phyloP scores from a whole-genome alignment of 805 yeast species.

The Cyberlindnera japonica region DNA sequence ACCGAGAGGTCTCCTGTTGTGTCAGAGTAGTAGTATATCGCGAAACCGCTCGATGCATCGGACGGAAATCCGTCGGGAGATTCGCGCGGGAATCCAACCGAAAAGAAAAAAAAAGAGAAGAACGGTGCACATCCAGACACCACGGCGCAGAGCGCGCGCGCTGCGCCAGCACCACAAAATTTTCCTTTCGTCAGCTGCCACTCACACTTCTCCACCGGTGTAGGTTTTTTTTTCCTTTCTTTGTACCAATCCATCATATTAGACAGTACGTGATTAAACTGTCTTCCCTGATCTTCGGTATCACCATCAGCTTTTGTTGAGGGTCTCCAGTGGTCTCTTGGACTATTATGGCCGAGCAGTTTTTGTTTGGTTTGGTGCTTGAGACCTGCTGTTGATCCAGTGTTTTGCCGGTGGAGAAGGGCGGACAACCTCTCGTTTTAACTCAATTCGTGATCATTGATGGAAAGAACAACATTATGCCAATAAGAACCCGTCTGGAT shows the following conservation, averaged over 20 bases:
- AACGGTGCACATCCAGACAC: no score
- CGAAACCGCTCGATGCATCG: no score
- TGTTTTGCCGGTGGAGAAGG: conserved; percentile 4
- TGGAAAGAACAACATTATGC: conserved; percentile 18
- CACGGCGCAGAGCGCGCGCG: no score
- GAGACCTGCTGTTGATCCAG: conserved; percentile 6
- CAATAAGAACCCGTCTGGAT: conserved; percentile 28
- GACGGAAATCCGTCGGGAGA: no score
- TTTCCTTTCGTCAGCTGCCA: background rate
- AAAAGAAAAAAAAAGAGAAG: no score
- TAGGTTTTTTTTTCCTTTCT: conserved; percentile 32
- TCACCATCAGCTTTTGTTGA: conserved; percentile 9
- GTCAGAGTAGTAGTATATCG: no score
- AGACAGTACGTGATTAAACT: conserved; percentile 56
- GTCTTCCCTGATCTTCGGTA: conserved; percentile 9
- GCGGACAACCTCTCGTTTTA: conserved; percentile 13
- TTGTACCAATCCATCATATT: conserved; percentile 66
- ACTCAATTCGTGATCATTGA: conserved; percentile 22
- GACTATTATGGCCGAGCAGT: conserved; percentile 5
- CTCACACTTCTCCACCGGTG: background rate
- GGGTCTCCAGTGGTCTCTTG: conserved; percentile 3
- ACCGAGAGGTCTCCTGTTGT: no score
- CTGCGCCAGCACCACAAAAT: background rate
- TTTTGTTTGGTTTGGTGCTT: conserved; percentile 4
- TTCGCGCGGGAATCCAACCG: no score